Percentiles rank a stretch among this genome's conserved stretches.
Evolutionary conservation across 257 asterid genomes (phyloP).

Genomic region (Scutellaria minor): DNA sequence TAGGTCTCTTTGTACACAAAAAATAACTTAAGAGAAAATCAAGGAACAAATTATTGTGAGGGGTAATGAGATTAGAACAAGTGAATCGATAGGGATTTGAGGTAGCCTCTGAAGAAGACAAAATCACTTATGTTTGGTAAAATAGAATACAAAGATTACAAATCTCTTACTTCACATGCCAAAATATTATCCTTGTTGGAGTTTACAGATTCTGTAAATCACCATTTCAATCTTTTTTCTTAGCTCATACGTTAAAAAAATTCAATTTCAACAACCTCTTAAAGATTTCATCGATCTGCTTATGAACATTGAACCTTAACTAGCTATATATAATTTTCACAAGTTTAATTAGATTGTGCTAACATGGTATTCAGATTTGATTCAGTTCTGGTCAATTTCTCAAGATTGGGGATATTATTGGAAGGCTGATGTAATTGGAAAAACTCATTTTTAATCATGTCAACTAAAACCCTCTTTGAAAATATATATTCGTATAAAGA

Average conservation of each 20-base stretch:
- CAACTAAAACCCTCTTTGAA: too few species aligned
- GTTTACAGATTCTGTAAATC: constrained; percentile 28
- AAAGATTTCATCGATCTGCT: background rate
- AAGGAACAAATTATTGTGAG: too few species aligned
- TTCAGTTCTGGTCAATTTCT: too few species aligned
- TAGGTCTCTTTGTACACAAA: too few species aligned
- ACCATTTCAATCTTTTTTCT: background rate
- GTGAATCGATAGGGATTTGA: constrained; percentile 52
- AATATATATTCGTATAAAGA: too few species aligned
- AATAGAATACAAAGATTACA: constrained; percentile 23
- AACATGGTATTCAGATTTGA: background rate
- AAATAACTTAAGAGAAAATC: too few species aligned
- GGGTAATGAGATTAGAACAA: constrained; percentile 29
- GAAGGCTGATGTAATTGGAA: too few species aligned
- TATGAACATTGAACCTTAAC: constrained; percentile 13
- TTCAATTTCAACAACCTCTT: background rate
- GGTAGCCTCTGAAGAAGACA: constrained; percentile 36
- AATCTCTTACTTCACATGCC: constrained; percentile 48
- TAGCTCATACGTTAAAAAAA: background rate
- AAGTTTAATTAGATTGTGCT: background rate
- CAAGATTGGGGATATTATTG: too few species aligned
- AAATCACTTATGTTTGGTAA: constrained; percentile 20
- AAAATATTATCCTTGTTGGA: constrained; percentile 5
- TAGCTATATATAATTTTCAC: background rate
- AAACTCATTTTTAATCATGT: too few species aligned